phyloP scores from a whole-genome alignment of 306 rosid genomes.

The Benincasa hispida region DNA sequence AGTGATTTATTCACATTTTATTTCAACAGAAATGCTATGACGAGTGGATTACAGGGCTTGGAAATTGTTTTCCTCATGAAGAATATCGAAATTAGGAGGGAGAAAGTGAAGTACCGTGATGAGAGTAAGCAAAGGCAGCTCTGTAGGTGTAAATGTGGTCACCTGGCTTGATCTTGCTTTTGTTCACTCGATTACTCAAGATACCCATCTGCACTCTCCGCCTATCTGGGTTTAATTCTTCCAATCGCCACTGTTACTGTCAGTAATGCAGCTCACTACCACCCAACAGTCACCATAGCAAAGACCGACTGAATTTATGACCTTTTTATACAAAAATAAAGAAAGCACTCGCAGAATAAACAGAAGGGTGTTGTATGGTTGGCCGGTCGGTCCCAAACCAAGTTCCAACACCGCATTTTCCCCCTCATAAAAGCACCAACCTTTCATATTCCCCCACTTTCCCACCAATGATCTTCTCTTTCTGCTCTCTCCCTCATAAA shows the following conservation, averaged over 20 bases:
- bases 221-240: neutral
- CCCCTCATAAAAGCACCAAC: neutral
- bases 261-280: neutral
- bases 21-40: neutral
- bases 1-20: no score
- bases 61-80: neutral
- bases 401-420: neutral
- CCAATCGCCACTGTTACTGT: neutral
- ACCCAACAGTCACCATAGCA: neutral
- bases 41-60: slow-evolving; percentile 7
- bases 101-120: slow-evolving; percentile 39
- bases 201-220: slow-evolving; percentile 46
- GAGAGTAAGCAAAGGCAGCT: slow-evolving; percentile 72
- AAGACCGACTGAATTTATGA: neutral
- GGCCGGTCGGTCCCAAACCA: slow-evolving; percentile 1
- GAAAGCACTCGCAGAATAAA: neutral
- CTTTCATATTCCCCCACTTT: neutral
- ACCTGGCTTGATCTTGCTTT: slow-evolving; percentile 58
- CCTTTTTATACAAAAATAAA: neutral
- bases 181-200: slow-evolving; percentile 52
- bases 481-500: neutral
- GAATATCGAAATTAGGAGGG: neutral
- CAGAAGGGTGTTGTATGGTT: slow-evolving; percentile 2
- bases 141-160: slow-evolving; percentile 77
- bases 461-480: neutral